Base-by-base conservation (phyloP, 345 rosid genomes). In the Populus deltoides region DNA sequence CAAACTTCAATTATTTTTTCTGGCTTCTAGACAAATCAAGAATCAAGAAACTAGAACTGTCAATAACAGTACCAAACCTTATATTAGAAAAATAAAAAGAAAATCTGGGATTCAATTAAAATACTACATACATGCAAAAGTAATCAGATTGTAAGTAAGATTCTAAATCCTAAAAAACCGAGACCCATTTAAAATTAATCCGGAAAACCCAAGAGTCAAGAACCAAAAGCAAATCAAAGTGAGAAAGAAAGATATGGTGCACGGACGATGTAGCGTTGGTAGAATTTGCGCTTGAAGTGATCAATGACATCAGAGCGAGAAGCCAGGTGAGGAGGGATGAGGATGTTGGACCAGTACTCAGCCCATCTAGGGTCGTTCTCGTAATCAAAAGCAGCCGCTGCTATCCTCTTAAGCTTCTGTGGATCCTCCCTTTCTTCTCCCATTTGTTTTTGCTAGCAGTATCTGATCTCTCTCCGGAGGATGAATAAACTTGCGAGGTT, bases 221-320 rank as follows among this genome's bases (percentile, higher is more conserved):
- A 77, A 41, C 24, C 5, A 51, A 5, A 71, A 63, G 31, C 9
- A 17, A 17, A 53, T 0, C 66, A 13, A 9, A 39, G 18, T 57
- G 33, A 31, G 29, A 62, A 1, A 5, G 25, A 51, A 35, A 8
- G 33, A n/a, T 20, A 35, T 68, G 31, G 43, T 16, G 66, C 62
- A 78, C 88, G 75, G 70, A 96, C 98, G 80, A 89, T 85, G 85
- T 45, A 93, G 15, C 99, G 98, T 82, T 93, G 99, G 83, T 96
- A 96, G 90, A 93, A 96, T 84, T 96, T 96, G 92, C 89, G 93
- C 88, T 93, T 96, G 88, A 80, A 93, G 83, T 93, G 99, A 36
- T 88, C 89, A 75, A 92, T 71, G 76, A 96, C 99, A 71, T 91
- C 99, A 59, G 97, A 83, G 74, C 93, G 94, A 76, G 99, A 88